Base-by-base conservation (phyloP, 768 basidiomycete genomes). In the Vishniacozyma victoriae region DNA sequence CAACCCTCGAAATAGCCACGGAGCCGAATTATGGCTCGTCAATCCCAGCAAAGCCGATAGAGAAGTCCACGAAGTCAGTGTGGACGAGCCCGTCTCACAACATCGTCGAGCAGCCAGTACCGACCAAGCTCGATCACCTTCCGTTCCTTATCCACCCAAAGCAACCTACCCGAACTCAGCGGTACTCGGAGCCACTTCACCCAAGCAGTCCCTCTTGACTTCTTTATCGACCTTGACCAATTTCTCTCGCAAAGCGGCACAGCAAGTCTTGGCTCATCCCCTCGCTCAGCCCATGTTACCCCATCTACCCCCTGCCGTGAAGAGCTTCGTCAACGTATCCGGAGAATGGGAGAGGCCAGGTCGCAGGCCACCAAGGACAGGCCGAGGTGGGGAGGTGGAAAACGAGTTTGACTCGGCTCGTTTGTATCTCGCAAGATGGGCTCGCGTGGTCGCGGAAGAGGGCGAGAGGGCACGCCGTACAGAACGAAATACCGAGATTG, bases 341-440 rank as follows among this genome's bases (percentile, higher is more conserved):
- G 91, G 91, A 15, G 92, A 93, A 67, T 82, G 68, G 68, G 59
- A 67, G 42, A 41, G 83, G 74, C 83, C 86, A 3, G 87, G 86
- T 57, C 91, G 70, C 86, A 86, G 66, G 84, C 87, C 26, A 86
- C 37, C 55, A 11, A 57, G 54, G 44, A 49, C 50, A 4, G 57
- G 50, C 15, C 42, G 45, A 25, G 40, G 37, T 7, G 39, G 27
- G n/a, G 63, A 63, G 31, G 70, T 71, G 0, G 87, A 95, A 2
- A 90, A 89, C 5, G 91, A 95, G 69, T 97, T 93, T 69, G 95
- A 97, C 73, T 87, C 87, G 51, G 95, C 95, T 0, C 78, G 92
- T 4, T 87, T 97, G 5, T 97, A 97, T 70, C 80, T 99, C 7
- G 95, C 95, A 9, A 78, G 88, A 25, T 99, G 95, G 95, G 95